phyloP scores from a whole-genome alignment of 1,139 yeast genomes.

The Saccharomyces hybrid region DNA sequence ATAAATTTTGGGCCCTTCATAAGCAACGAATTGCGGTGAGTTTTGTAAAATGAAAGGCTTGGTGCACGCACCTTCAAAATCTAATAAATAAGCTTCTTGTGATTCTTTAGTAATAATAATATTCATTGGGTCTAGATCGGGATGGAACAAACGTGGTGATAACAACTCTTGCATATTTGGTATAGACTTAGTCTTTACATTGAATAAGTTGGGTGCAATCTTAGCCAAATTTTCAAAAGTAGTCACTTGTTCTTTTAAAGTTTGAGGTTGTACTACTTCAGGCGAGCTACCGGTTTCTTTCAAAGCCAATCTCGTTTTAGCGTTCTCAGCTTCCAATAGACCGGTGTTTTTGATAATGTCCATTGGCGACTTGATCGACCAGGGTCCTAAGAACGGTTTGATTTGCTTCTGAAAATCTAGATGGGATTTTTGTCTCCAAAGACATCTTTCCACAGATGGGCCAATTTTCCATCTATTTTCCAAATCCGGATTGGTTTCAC shows the following conservation, averaged over 20 bases:
- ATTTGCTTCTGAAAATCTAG: slow-evolving; percentile 39
- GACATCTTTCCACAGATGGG: slow-evolving; percentile 73
- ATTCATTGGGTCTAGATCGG: slow-evolving; percentile 89
- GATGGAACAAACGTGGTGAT: slow-evolving; percentile 66
- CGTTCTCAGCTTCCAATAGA: slow-evolving; percentile 56
- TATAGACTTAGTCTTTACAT: slow-evolving; percentile 43
- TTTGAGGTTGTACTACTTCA: slow-evolving; percentile 36
- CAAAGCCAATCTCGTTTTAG: slow-evolving; percentile 47
- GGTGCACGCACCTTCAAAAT: slow-evolving; percentile 72
- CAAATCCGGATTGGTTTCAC: slow-evolving; percentile 49
- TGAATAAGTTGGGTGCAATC: slow-evolving; percentile 50
- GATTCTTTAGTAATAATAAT: slow-evolving; percentile 46
- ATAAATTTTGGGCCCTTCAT: slow-evolving; percentile 82
- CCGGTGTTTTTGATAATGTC: slow-evolving; percentile 61
- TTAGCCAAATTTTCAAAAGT: slow-evolving; percentile 54
- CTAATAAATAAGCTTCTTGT: slow-evolving; percentile 48
- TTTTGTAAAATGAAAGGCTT: slow-evolving; percentile 74
- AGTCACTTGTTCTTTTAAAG: slow-evolving; percentile 43
- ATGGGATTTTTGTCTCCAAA: slow-evolving; percentile 58
- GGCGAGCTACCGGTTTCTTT: slow-evolving; percentile 48
- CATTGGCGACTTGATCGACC: slow-evolving; percentile 51
- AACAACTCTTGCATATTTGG: slow-evolving; percentile 56
- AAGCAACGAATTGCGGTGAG: slow-evolving; percentile 77
- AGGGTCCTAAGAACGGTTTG: slow-evolving; percentile 56
- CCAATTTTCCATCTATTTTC: slow-evolving; percentile 82